A percentile compares a stretch with the other conserved stretches of the same genome.
These are phyloP conservation scores for Apiotrichum domesticum DNA, from an alignment of 1,284 basidiomycete genomes.

Conservation along the genomic window DNA sequence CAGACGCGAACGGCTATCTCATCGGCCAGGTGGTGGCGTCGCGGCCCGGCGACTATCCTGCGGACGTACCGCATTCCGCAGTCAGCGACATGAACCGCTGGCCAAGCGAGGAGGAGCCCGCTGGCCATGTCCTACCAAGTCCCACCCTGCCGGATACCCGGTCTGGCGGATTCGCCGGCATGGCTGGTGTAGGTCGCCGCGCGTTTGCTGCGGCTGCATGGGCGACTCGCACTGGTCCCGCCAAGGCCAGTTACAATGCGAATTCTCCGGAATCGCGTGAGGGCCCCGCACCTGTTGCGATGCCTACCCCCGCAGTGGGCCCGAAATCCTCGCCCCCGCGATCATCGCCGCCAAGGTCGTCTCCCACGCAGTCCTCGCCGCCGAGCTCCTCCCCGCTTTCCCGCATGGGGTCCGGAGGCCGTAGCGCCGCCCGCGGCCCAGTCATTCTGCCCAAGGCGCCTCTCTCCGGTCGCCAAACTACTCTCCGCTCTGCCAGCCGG, in stretches of 20 bases:
- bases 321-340: no score
- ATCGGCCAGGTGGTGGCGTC: not conserved
- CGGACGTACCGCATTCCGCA: slow-evolving; percentile 12
- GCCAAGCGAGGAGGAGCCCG: slow-evolving; percentile 23
- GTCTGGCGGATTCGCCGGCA: slow-evolving; percentile 70
- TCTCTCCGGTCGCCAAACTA: slow-evolving; percentile 13
- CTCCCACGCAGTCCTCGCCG: not conserved
- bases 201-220: slow-evolving; percentile 72
- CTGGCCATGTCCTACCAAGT: slow-evolving; percentile 5
- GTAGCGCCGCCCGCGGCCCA: slow-evolving; percentile 6
- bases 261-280: not conserved
- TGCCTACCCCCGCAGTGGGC: no score
- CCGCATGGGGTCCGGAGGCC: not conserved
- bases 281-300: no score
- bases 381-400: not conserved
- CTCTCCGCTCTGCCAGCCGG: not conserved
- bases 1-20: not conserved
- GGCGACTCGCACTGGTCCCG: slow-evolving; percentile 36
- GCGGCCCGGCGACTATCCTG: slow-evolving; percentile 10
- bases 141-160: slow-evolving; percentile 57
- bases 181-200: slow-evolving; percentile 80
- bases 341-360: not conserved
- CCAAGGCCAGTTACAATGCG: no score
- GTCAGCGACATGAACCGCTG: slow-evolving; percentile 8
- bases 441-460: slow-evolving; percentile 23